Evolutionary conservation across 2,329 filamentous ascomycete genomes (phyloP).

Genomic region (Coniella vitis): DNA sequence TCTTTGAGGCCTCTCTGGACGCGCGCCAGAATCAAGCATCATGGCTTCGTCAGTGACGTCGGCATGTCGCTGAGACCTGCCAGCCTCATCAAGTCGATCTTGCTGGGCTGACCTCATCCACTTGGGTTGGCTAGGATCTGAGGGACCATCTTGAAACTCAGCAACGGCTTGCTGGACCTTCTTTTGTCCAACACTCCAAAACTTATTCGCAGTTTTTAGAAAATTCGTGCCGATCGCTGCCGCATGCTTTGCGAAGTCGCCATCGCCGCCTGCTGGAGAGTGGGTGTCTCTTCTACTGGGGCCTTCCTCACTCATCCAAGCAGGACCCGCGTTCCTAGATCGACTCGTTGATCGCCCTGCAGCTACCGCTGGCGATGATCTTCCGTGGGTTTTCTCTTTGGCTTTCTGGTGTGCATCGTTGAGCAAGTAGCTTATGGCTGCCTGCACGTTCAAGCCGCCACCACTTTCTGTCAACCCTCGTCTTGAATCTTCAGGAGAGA

Average conservation of each 20-base stretch:
- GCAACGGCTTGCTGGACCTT: slow-evolving; percentile 87
- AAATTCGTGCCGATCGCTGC: slow-evolving; percentile 75
- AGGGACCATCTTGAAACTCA: slow-evolving; percentile 68
- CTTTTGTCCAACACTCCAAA: slow-evolving; percentile 94
- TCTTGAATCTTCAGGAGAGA: slow-evolving; percentile 75
- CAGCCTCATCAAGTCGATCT: slow-evolving; percentile 28
- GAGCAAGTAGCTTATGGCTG: slow-evolving; percentile 80
- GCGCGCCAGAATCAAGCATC: slow-evolving; percentile 64
- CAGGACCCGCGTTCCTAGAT: slow-evolving; percentile 38
- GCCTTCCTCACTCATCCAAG: slow-evolving; percentile 56
- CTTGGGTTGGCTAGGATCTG: slow-evolving; percentile 75
- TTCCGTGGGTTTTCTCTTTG: slow-evolving; percentile 57
- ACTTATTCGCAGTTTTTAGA: slow-evolving; percentile 87
- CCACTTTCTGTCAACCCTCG: slow-evolving; percentile 75
- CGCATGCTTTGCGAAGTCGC: slow-evolving; percentile 73
- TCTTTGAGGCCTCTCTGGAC: slow-evolving; percentile 39
- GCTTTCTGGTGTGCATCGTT: slow-evolving; percentile 85
- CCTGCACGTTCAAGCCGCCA: slow-evolving; percentile 72
- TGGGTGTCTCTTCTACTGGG: slow-evolving; percentile 45
- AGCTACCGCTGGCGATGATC: slow-evolving; percentile 20
- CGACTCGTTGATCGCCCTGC: slow-evolving; percentile 30
- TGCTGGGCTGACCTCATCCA: slow-evolving; percentile 81
- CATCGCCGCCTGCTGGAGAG: slow-evolving; percentile 53
- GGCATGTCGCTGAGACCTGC: slow-evolving; percentile 25
- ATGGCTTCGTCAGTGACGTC: slow-evolving; percentile 65